Evolutionary conservation across 768 basidiomycete species (phyloP), one percentile per base, ranked within the genome.

Genomic region (Xerocomus potaroensis): DNA sequence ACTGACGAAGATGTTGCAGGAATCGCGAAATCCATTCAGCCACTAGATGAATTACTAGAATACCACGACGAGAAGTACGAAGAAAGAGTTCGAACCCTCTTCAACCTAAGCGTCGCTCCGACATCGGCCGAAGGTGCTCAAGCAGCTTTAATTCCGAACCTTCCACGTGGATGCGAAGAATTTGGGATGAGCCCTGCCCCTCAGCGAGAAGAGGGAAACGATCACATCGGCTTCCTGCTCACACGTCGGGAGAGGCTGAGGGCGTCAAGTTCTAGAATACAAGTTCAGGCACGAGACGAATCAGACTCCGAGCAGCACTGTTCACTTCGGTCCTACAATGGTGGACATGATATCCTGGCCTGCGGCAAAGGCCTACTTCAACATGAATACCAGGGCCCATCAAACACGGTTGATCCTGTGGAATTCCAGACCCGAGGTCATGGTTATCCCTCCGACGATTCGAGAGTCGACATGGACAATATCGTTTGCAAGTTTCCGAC

Each of bases 1-100:
- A 65, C 67, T 5, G 49, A 66, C 16, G 65, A 66, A 36, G 63
- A 65, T n/a, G 59, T 65, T n/a, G 43, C 47, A 19, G 41, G 45
- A 31, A 42, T 67, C 8, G 52, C 47, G 4, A 48, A 43, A 31
- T 30, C 54, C n/a, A 51, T 56, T 32, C 48, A 37, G 19, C 34
- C 31, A 4, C 53, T 37, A 31, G 54, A 47, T 6, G 60, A 58
- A 24, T 8, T 45, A 33, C 30, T 31, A 15, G 52, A 53, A 40
- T 54, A 55, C 41, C 27, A 16, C 24, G 53, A 62, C 43, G 43
- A 49, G 27, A 53, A 39, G 22, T 50, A 49, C 18, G 45, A 47
- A 22, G 42, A 48, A 40, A 41, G 8, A 19, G 18, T 31, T 40
- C 41, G 27, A n/a, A 24, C n/a, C 36, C 51, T 62, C 22, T 47